phyloP scores from a whole-genome alignment of 345 rosid genomes.

The Rhodomyrtus tomentosa region DNA sequence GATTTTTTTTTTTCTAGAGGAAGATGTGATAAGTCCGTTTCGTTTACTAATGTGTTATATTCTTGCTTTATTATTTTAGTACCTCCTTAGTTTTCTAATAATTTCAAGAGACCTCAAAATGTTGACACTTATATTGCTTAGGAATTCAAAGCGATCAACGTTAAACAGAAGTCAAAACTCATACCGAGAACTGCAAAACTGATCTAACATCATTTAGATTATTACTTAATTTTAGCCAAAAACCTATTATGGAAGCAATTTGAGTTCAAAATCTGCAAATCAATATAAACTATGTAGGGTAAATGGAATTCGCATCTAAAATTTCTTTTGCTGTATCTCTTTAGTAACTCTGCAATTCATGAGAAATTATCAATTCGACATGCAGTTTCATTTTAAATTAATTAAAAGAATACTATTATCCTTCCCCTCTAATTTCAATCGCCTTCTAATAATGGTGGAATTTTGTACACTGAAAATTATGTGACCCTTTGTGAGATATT shows the following conservation, averaged over 20 bases:
- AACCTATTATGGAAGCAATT: neutral
- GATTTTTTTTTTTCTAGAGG: neutral
- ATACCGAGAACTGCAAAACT: too few species aligned
- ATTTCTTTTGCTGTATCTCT: neutral
- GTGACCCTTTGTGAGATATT: neutral
- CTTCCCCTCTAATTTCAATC: neutral
- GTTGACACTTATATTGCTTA: neutral
- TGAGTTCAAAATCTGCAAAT: neutral
- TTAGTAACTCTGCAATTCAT: neutral
- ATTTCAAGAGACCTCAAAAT: neutral
- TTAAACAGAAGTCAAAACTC: neutral
- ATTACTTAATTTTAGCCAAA: neutral
- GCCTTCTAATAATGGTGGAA: neutral
- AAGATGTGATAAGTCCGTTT: neutral
- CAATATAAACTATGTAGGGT: neutral
- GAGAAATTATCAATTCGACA: neutral
- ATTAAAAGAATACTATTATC: neutral
- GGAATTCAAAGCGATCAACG: too few species aligned
- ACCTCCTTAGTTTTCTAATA: neutral
- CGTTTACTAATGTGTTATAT: neutral
- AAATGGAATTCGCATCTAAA: neutral
- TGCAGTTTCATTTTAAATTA: neutral
- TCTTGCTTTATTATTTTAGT: neutral
- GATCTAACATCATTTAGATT: neutral
- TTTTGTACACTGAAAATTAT: neutral